Evolutionary conservation across 441 rosid genomes (phyloP), one percentile per base, ranked within the genome.

Genomic region (Sinapis alba): DNA sequence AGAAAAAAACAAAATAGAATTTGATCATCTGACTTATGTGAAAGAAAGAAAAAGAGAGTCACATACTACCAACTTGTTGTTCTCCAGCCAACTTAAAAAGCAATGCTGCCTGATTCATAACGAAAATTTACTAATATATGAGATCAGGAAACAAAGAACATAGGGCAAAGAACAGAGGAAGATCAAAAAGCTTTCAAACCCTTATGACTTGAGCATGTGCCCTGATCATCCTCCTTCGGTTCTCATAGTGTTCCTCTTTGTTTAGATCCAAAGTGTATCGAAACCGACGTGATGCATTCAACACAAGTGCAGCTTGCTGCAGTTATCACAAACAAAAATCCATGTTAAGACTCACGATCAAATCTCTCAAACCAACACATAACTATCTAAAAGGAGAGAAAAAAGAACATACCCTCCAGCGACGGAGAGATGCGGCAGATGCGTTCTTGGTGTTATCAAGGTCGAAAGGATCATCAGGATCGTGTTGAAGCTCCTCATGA

Each of bases 81-180:
- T 94, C 98, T 56, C 92, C 99, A 51, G 99, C 98, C 88, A 96
- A 83, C 83, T 86, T 92, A 83, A 92, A 94, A 78, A 94, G 98
- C 83, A 94, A 81, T 41, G 99, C 98, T 69, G 98, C 99, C 98
- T 96, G 86, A 73, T 65, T 72, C 61, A 81, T 71, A 20, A 70
- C 66, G 28, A 59, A 0, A 6, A 47, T 6, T 47, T 50, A 50
- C 8, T 23, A 19, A 57, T 72, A 11, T 47, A 21, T 69, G 41
- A 78, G 62, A 57, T 51, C 63, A 62, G 15, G 51, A 51, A 19
- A 51, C 57, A 51, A 51, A 51, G 3, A 45, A 45, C 28, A 4
- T 4, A 3, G 5, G 28, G 28, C 28, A 26, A 26, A 26, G 11
- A 34, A 34, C 54, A 47, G 21, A 47, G 3, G 20, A 47, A 16